Evolutionary conservation across 768 basidiomycete species (phyloP).

Genomic region (Mycena rebaudengoi): DNA sequence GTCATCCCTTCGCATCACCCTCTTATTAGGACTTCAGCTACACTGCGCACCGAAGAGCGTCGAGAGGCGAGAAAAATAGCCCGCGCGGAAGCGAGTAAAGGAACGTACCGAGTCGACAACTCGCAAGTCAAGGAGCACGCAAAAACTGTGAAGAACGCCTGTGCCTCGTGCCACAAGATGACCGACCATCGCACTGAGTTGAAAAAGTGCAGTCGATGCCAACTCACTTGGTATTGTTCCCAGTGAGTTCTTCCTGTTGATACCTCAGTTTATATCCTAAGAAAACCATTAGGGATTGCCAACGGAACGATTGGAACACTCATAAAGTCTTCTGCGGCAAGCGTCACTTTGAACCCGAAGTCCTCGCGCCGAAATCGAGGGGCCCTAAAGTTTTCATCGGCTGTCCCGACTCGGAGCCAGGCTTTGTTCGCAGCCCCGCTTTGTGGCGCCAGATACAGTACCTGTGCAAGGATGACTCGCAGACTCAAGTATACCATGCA

Average conservation of each 20-base stretch:
- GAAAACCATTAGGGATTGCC: constrained; percentile 1
- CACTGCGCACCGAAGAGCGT: neutral
- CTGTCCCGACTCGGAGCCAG: neutral
- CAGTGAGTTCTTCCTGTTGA: neutral
- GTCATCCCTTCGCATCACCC: neutral
- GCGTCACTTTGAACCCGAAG: neutral
- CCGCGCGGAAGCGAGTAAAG: neutral
- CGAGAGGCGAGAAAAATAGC: neutral
- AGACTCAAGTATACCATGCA: neutral
- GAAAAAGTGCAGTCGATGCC: neutral
- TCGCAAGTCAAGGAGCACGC: neutral
- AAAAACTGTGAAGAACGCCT: neutral
- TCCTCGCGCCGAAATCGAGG: neutral
- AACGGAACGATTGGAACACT: constrained; percentile 5
- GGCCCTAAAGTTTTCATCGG: neutral
- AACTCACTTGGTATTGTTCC: neutral
- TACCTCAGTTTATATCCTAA: neutral
- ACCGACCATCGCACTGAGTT: neutral
- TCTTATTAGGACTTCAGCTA: neutral
- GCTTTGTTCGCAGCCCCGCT: constrained; percentile 1
- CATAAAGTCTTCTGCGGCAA: neutral
- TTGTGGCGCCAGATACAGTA: constrained; percentile 6
- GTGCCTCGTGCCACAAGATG: neutral
- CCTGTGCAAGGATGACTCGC: neutral
- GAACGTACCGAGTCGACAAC: neutral